Percentiles rank a stretch among this genome's conserved stretches.
Evolutionary conservation across 164 flowering plant genomes (phyloP).

Genomic region (Vitis labrusca): DNA sequence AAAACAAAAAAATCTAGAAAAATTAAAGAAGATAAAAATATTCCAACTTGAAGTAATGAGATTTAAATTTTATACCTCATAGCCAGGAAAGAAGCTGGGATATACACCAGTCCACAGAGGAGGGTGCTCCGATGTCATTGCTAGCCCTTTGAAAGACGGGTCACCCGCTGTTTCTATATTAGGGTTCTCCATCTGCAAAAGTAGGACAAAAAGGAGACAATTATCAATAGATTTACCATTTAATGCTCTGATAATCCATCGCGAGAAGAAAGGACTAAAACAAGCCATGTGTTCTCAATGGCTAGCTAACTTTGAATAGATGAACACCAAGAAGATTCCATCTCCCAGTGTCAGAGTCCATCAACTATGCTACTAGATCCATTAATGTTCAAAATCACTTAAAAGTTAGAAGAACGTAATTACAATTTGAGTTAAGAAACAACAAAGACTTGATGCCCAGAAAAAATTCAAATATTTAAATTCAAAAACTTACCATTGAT

Average conservation of each 20-base stretch:
- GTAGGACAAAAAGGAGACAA: not conserved
- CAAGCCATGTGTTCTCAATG: not conserved
- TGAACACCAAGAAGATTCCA: not conserved
- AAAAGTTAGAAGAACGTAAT: not conserved
- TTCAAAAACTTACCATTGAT: constrained; percentile 34
- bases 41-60: not conserved
- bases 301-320: not conserved
- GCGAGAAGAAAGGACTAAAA: not conserved
- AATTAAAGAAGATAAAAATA: not conserved
- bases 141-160: constrained; percentile 28
- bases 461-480: not conserved
- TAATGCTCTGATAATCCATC: not conserved
- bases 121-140: constrained; percentile 34
- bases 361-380: not conserved
- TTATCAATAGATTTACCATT: not conserved
- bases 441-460: not conserved
- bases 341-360: not conserved
- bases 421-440: not conserved
- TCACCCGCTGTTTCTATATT: constrained; percentile 15
- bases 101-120: constrained; percentile 34
- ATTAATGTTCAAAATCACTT: not conserved
- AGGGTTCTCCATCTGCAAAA: constrained; percentile 38
- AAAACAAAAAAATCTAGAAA: not conserved
- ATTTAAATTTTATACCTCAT: constrained; percentile 37
- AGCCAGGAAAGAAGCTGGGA: constrained; percentile 41